Percentiles rank a stretch among this genome's conserved stretches.
These are phyloP conservation scores for Limtongia smithiae DNA, from an alignment of 805 yeast genomes.

Conservation along the genomic window DNA sequence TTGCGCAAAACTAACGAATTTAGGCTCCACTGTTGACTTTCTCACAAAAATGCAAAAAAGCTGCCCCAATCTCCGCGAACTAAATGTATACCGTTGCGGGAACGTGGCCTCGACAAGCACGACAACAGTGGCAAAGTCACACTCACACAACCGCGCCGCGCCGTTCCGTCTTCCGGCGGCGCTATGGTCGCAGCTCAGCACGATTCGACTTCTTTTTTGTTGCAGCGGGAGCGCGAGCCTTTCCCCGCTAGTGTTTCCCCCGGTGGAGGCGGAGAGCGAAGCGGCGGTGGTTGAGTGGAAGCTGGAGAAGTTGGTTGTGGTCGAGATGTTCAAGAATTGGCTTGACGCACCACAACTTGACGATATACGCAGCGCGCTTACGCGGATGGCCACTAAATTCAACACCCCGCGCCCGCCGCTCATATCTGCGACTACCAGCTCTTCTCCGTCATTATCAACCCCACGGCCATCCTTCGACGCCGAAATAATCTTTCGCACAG, in stretches of 20 bases:
- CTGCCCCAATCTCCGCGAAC: slow-evolving; percentile 3
- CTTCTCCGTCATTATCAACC: neutral
- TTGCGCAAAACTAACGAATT: neutral
- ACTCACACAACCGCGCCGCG: slow-evolving; percentile 1
- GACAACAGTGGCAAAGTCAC: too few species aligned
- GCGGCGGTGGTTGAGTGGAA: too few species aligned
- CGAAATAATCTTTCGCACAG: slow-evolving; percentile 1
- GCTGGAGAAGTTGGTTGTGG: neutral
- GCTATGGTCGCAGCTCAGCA: slow-evolving; percentile 13
- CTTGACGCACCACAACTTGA: neutral
- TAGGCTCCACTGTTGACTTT: slow-evolving; percentile 8
- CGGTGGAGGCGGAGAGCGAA: neutral
- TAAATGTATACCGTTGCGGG: slow-evolving; percentile 9
- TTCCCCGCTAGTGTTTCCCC: neutral
- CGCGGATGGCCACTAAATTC: neutral
- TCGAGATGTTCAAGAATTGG: slow-evolving; percentile 3
- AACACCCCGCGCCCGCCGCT: neutral
- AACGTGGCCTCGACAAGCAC: slow-evolving; percentile 6
- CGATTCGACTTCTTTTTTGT: slow-evolving; percentile 11
- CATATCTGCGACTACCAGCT: too few species aligned
- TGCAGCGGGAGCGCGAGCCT: neutral
- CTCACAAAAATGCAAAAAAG: slow-evolving; percentile 1
- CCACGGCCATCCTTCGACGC: neutral
- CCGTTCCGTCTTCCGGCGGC: slow-evolving; percentile 6
- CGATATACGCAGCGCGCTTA: neutral